Conservation (phyloP, 257 asterid species). For the Leonotis leonurus region DNA sequence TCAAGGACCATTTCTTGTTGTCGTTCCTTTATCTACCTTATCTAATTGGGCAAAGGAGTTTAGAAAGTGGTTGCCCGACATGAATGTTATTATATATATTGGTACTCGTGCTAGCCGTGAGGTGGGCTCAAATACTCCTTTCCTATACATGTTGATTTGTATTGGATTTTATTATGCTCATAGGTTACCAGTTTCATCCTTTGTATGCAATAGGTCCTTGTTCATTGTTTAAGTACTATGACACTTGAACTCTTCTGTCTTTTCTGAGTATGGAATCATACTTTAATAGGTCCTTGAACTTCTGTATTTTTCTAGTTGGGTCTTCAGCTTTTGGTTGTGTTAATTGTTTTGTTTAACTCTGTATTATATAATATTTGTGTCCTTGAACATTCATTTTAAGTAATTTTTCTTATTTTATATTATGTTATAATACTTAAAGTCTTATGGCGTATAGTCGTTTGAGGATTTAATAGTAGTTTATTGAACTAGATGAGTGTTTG, state of each 20-base stretch:
- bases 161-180: constrained; percentile 8
- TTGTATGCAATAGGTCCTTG: background rate
- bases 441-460: background rate
- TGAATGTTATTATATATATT: constrained; percentile 85
- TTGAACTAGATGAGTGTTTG: background rate
- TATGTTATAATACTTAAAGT: background rate
- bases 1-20: constrained; percentile 97
- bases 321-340: background rate
- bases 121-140: constrained; percentile 36
- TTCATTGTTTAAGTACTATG: background rate
- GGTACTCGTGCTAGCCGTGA: constrained; percentile 99
- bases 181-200: background rate
- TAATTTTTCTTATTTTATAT: background rate
- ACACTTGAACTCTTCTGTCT: background rate
- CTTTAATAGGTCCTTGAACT: background rate
- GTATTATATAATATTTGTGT: background rate
- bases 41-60: constrained; percentile 99
- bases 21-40: constrained; percentile 91
- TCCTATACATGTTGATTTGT: background rate
- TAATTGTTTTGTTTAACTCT: background rate
- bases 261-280: background rate
- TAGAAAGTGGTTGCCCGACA: constrained; percentile 85
- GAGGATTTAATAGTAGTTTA: background rate
- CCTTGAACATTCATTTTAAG: background rate
- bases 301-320: background rate